A percentile compares a stretch with the other conserved stretches of the same genome.
These are phyloP conservation scores for Cryptosporidium baileyi DNA, from an alignment of 169 alveolate genomes.

Conservation along the genomic window DNA sequence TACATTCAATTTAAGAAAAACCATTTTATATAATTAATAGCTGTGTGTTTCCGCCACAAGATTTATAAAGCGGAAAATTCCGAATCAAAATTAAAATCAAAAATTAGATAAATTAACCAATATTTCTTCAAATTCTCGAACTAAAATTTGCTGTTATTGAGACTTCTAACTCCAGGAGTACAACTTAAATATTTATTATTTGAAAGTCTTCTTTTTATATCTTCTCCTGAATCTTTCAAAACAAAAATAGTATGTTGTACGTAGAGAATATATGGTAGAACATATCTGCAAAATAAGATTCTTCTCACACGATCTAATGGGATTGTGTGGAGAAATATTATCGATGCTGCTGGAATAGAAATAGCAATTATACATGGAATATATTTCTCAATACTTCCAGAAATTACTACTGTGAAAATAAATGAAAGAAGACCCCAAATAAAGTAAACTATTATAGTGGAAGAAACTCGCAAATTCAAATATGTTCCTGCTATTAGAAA, in stretches of 20 bases:
- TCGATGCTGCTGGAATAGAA: slow-evolving; percentile 37
- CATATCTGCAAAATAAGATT: slow-evolving; percentile 47
- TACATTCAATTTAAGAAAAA: not conserved
- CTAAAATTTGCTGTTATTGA: not conserved
- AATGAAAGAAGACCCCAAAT: slow-evolving; percentile 42
- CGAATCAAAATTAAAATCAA: not conserved
- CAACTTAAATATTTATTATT: not conserved
- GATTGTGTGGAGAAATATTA: slow-evolving; percentile 48
- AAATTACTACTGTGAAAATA: slow-evolving; percentile 31
- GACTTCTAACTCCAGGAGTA: not conserved
- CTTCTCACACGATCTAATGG: slow-evolving; percentile 52
- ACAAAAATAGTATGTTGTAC: slow-evolving; percentile 37
- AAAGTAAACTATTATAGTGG: slow-evolving; percentile 23
- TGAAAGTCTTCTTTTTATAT: slow-evolving; percentile 7
- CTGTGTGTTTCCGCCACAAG: not conserved
- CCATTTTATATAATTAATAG: not conserved
- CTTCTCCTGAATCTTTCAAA: slow-evolving; percentile 38
- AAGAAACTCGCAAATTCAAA: slow-evolving; percentile 20
- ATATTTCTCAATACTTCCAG: slow-evolving; percentile 38
- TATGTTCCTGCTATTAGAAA: slow-evolving; percentile 43
- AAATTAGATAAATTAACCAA: not conserved
- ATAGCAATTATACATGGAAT: slow-evolving; percentile 40
- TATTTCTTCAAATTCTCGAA: not conserved
- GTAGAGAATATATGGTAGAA: slow-evolving; percentile 25
- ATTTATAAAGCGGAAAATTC: not conserved